Base-by-base conservation (phyloP, 2,329 filamentous ascomycete species). In the Plenodomus lindquistii region DNA sequence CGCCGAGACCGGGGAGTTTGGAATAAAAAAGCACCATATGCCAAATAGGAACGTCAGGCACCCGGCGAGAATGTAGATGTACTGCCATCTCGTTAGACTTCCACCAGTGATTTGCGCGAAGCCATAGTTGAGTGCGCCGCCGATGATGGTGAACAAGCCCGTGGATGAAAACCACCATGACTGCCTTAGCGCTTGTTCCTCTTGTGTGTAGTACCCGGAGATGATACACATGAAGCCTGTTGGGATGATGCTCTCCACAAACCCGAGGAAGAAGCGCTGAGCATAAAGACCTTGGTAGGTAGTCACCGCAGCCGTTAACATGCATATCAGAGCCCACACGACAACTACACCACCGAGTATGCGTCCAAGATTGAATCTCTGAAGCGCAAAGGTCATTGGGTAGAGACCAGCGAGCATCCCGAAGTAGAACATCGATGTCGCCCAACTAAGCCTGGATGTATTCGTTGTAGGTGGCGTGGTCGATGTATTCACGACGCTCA, bases 371-470 rank as follows among this genome's bases (percentile, higher is more conserved):
- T 83, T 77, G 73, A 89, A 88, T 17, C 82, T 81, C 68, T 91
- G 88, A 1, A 89, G 75, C 0, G 82, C 75, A 50, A 87, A 89
- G 0, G 85, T 86, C 81, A 90, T 84, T 1, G 87, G 88, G 53
- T 89, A 91, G 2, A 88, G 74, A 0, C 88, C 88, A 0, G 81
- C 84, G 2, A 92, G 78, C 86, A 89, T 88, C 31, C 88, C 88
- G 57, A 91, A 90, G 74, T 91, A 91, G 75, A 91, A 91, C 61
- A 90, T 77, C 0, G 86, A 90, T 0, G 87, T 91, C 2, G 88
- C 88, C 88, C 87, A 91, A 57, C 81, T 85, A 21, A 91, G 79
- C 10, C 88, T 81, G 0, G 81, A 79, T 0, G 88, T 91, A 63
- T 87, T 81, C 15, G 80, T 81, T 0, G 80, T 81, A 0, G 67